A percentile compares a stretch with the other conserved stretches of the same genome.
Evolutionary conservation across 768 basidiomycete species (phyloP).

Genomic region (Mrakia frigida): DNA sequence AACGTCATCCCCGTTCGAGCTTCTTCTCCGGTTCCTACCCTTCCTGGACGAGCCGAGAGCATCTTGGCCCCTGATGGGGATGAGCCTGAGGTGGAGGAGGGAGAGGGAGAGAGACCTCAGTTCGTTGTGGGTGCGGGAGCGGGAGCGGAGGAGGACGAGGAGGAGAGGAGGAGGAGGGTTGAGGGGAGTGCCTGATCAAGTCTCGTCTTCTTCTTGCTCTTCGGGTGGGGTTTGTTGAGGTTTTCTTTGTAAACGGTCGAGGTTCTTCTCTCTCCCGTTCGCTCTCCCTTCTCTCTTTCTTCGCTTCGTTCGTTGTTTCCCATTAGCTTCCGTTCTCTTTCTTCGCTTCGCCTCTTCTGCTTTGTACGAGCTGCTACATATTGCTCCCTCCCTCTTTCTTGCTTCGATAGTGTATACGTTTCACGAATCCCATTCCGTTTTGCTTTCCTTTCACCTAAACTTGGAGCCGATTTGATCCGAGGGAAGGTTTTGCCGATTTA

Average conservation of each 20-base stretch:
- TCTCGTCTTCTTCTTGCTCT: no score
- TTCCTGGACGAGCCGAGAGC: conserved; percentile 44
- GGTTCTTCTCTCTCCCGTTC: no score
- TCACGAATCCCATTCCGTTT: no score
- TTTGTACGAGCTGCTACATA: not conserved
- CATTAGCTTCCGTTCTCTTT: not conserved
- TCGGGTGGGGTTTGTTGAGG: not conserved
- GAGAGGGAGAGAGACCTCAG: conserved; percentile 35
- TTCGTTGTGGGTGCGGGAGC: conserved; percentile 39
- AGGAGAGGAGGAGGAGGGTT: conserved; percentile 30
- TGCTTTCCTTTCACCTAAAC: no score
- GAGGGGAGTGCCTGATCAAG: conserved; percentile 33
- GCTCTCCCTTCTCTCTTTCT: no score
- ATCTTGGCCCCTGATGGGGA: conserved; percentile 43
- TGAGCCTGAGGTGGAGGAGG: conserved; percentile 35
- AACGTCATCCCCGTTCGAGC: conserved; percentile 33
- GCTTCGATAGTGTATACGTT: no score
- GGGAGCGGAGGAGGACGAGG: conserved; percentile 32
- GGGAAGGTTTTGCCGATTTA: no score
- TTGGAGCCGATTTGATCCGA: no score
- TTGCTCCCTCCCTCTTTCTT: not conserved
- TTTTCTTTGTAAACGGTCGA: not conserved
- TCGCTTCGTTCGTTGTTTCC: no score
- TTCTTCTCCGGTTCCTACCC: conserved; percentile 38
- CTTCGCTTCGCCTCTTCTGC: not conserved